Percentiles rank a stretch among this genome's conserved stretches.
phyloP scores from a whole-genome alignment of 73 alveolate species.

The Paramecium pentaurelia region DNA sequence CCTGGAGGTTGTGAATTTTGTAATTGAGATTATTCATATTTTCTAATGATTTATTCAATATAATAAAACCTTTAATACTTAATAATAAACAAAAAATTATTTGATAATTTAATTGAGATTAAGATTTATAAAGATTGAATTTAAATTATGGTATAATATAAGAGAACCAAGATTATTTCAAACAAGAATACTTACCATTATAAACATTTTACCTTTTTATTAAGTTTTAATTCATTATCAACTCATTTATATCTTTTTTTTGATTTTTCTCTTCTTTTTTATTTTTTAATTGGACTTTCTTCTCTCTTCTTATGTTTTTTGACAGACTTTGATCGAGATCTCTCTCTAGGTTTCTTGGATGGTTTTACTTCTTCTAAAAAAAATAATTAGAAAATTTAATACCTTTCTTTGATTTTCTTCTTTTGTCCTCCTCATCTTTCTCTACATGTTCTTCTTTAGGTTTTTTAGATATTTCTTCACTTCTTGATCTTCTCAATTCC shows the following conservation, averaged over 20 bases:
- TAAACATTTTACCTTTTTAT: neutral
- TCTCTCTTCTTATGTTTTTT: conserved; percentile 19
- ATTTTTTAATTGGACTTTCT: neutral
- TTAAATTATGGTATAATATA: too few relatives aligned
- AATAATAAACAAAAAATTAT: neutral
- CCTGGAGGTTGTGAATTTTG: conserved; percentile 11
- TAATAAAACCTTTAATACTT: neutral
- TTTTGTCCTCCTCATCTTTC: neutral
- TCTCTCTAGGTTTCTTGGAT: neutral
- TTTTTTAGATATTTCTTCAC: neutral
- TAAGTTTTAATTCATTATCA: neutral
- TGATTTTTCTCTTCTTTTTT: neutral
- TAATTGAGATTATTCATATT: neutral
- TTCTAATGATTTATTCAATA: neutral
- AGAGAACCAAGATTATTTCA: neutral
- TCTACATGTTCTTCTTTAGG: neutral
- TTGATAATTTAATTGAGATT: too few relatives aligned
- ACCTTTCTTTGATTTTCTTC: neutral
- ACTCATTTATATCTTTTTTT: neutral
- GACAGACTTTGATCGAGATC: neutral
- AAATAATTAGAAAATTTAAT: neutral
- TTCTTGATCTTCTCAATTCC: conserved; percentile 29
- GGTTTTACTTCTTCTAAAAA: neutral
- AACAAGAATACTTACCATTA: neutral
- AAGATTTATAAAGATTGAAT: neutral